Evolutionary conservation across 1,284 basidiomycete species (phyloP).

Genomic region (Bjerkandera adusta): DNA sequence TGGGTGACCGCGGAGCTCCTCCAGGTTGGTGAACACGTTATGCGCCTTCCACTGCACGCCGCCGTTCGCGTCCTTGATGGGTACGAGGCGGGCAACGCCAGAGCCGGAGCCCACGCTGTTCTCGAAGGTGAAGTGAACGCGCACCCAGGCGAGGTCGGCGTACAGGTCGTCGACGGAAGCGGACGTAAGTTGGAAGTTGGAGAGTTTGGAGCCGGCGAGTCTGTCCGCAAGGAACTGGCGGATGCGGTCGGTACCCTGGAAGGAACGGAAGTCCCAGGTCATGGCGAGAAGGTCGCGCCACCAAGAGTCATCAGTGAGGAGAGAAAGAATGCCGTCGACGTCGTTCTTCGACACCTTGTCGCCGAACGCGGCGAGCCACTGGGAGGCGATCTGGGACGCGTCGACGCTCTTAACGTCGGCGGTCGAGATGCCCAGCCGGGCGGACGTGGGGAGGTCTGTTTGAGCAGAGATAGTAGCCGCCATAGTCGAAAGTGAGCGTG

Average conservation of each 20-base stretch:
- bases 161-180: slow-evolving; percentile 39
- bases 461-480: background rate
- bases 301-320: slow-evolving; percentile 42
- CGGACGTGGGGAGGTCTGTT: slow-evolving; percentile 2
- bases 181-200: slow-evolving; percentile 35
- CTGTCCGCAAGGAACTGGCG: slow-evolving; percentile 40
- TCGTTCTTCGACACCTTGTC: slow-evolving; percentile 32
- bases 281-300: slow-evolving; percentile 58
- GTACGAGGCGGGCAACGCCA: slow-evolving; percentile 51
- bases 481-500: background rate
- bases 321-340: slow-evolving; percentile 29
- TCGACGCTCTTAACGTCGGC: slow-evolving; percentile 1
- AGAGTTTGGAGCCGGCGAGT: slow-evolving; percentile 35
- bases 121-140: slow-evolving; percentile 50
- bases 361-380: slow-evolving; percentile 47
- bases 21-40: slow-evolving; percentile 52
- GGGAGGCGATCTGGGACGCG: slow-evolving; percentile 29
- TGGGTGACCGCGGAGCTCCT: slow-evolving; percentile 46
- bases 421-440: background rate
- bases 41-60: slow-evolving; percentile 49
- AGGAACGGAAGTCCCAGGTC: slow-evolving; percentile 62
- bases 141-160: slow-evolving; percentile 54
- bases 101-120: slow-evolving; percentile 43
- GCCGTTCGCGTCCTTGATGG: slow-evolving; percentile 26
- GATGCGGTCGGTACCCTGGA: slow-evolving; percentile 41